phyloP scores from a whole-genome alignment of 2,329 filamentous ascomycete genomes.

The Epichloe typhina region DNA sequence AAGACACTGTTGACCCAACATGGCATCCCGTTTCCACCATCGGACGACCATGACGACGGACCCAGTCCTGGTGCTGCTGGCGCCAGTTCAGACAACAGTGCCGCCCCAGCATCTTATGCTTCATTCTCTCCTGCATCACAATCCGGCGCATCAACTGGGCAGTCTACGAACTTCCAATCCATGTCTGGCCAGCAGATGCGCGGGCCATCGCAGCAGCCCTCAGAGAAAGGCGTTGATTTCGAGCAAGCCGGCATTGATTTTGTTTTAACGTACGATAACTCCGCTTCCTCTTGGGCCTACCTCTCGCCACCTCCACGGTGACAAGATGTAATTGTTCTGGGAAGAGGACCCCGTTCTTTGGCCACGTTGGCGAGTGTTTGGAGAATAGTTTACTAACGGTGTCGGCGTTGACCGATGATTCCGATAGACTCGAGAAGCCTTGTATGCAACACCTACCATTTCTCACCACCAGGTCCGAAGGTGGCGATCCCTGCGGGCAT shows the following conservation, averaged over 20 bases:
- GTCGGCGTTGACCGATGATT: conserved; percentile 22
- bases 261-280: conserved; percentile 69
- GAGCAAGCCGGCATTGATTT: conserved; percentile 82
- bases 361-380: conserved; percentile 5
- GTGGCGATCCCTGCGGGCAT: conserved; percentile 66
- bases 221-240: conserved; percentile 46
- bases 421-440: conserved; percentile 70
- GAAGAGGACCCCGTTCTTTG: conserved; percentile 5
- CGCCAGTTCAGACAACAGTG: conserved; percentile 47
- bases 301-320: conserved; percentile 50
- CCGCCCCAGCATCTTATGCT: conserved; percentile 32
- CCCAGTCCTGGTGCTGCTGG: conserved; percentile 33
- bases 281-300: conserved; percentile 47
- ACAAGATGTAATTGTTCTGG: conserved; percentile 9
- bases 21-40: conserved; percentile 28
- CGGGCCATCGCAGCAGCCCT: conserved; percentile 13
- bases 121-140: conserved; percentile 31
- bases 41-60: conserved; percentile 25
- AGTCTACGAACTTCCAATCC: conserved; percentile 13
- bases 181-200: conserved; percentile 20
- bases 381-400: conserved; percentile 28
- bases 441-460: conserved; percentile 87
- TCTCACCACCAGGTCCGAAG: conserved; percentile 49
- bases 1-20: conserved; percentile 42
- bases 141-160: conserved; percentile 26